Conservation (phyloP, 2,329 filamentous ascomycete species). For the Alternaria metachromatica region DNA sequence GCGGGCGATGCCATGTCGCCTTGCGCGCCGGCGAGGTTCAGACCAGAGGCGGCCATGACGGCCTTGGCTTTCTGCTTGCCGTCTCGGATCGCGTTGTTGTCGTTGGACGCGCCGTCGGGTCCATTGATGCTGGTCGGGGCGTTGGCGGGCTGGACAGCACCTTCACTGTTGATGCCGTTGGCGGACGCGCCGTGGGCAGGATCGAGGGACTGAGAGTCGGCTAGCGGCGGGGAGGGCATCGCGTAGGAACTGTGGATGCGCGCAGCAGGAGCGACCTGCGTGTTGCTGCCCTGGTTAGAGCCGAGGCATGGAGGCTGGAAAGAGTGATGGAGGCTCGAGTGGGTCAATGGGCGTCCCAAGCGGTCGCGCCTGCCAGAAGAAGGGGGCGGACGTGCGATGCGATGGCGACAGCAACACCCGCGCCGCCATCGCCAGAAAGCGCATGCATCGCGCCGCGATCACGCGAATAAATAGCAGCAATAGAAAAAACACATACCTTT, state of each 20-base stretch:
- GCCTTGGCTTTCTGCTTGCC: conserved; percentile 68
- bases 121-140: conserved; percentile 34
- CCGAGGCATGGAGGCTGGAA: conserved; percentile 32
- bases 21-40: conserved; percentile 42
- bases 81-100: conserved; percentile 60
- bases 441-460: conserved; percentile 22
- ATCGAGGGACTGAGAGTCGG: conserved; percentile 32
- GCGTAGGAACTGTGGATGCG: conserved; percentile 30
- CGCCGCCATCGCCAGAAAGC: conserved; percentile 19
- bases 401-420: conserved; percentile 17
- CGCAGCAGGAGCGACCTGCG: conserved; percentile 39
- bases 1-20: conserved; percentile 38
- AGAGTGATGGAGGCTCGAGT: conserved; percentile 16
- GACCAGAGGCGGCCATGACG: conserved; percentile 61
- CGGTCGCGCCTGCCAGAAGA: conserved; percentile 29
- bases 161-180: conserved; percentile 41
- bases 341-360: conserved; percentile 35
- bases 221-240: conserved; percentile 47
- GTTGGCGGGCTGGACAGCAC: conserved; percentile 44
- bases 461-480: conserved; percentile 3
- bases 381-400: conserved; percentile 28
- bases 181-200: conserved; percentile 40
- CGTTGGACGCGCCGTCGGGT: conserved; percentile 34
- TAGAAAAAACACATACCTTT: conserved; percentile 44
- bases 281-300: conserved; percentile 39